Percentiles rank a stretch among this genome's conserved stretches.
Evolutionary conservation across 169 alveolate genomes (phyloP).

Genomic region (Cryptosporidium bovis): DNA sequence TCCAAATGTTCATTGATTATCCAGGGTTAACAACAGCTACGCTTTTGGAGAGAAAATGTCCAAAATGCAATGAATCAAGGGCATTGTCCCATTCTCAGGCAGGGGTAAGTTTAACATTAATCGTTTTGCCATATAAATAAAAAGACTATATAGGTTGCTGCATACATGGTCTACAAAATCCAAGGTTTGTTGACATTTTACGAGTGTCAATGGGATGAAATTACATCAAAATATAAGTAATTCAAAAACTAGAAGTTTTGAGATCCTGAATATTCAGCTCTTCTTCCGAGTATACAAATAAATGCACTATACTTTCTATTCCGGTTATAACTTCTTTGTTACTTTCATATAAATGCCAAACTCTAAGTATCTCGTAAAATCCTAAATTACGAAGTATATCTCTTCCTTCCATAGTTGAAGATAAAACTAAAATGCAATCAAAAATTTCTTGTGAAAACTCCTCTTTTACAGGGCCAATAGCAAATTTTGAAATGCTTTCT

Average conservation of each 20-base stretch:
- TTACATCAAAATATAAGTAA: not conserved
- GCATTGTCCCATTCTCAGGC: slow-evolving; percentile 29
- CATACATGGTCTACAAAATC: slow-evolving; percentile 51
- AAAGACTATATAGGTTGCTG: slow-evolving; percentile 11
- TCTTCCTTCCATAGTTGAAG: slow-evolving; percentile 40
- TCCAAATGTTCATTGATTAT: slow-evolving; percentile 10
- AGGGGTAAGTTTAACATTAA: slow-evolving; percentile 17
- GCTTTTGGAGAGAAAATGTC: slow-evolving; percentile 30
- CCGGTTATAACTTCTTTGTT: slow-evolving; percentile 12
- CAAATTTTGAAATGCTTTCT: slow-evolving; percentile 1
- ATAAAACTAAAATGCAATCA: slow-evolving; percentile 43
- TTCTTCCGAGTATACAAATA: slow-evolving; percentile 48
- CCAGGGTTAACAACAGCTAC: slow-evolving; percentile 28
- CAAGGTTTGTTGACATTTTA: slow-evolving; percentile 44
- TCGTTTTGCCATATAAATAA: not conserved
- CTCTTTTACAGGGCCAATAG: slow-evolving; percentile 25
- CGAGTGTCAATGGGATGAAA: slow-evolving; percentile 50
- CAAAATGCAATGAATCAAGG: slow-evolving; percentile 33
- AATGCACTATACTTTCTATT: slow-evolving; percentile 40
- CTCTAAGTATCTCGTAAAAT: slow-evolving; percentile 49
- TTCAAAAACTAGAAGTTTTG: not conserved
- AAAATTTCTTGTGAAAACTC: slow-evolving; percentile 28
- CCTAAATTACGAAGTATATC: slow-evolving; percentile 23
- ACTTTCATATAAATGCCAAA: slow-evolving; percentile 67
- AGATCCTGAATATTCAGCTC: slow-evolving; percentile 29